Percentiles rank a stretch among this genome's conserved stretches.
These are phyloP conservation scores for Trypanosoma scelopori DNA, from an alignment of 208 protist genomes.

Conservation along the genomic window DNA sequence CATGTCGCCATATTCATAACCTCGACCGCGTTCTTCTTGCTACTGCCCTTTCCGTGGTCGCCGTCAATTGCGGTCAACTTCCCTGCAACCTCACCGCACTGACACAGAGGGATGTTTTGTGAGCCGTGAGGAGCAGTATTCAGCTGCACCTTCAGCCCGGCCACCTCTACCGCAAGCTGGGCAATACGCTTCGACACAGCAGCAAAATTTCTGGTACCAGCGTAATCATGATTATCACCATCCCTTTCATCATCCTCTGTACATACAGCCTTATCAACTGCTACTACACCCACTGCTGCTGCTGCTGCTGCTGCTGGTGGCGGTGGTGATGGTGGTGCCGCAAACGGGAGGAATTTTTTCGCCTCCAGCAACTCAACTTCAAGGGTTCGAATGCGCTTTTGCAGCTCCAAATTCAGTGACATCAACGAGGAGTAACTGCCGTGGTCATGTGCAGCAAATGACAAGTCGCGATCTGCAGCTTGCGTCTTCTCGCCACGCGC, in stretches of 20 bases:
- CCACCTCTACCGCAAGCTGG: not conserved
- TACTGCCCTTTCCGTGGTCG: not conserved
- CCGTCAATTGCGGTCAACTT: not conserved
- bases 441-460: conserved; percentile 32
- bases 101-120: not conserved
- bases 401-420: conserved; percentile 55
- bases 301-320: not conserved
- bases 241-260: not conserved
- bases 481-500: conserved; percentile 34
- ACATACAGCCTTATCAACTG: not conserved
- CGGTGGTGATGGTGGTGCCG: not conserved
- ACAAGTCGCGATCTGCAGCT: conserved; percentile 14
- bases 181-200: not conserved
- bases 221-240: not conserved
- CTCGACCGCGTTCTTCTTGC: not conserved
- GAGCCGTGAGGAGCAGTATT: too few relatives aligned
- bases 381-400: conserved; percentile 34
- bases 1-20: not conserved
- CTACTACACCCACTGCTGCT: not conserved
- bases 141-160: not conserved
- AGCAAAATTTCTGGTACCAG: not conserved
- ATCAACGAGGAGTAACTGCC: conserved; percentile 74
- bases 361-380: conserved; percentile 33
- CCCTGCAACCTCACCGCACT: not conserved
- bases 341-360: not conserved